These are phyloP conservation scores for Diaporthe sp. DNA, from an alignment of 2,329 filamentous ascomycete genomes.

Conservation along the genomic window DNA sequence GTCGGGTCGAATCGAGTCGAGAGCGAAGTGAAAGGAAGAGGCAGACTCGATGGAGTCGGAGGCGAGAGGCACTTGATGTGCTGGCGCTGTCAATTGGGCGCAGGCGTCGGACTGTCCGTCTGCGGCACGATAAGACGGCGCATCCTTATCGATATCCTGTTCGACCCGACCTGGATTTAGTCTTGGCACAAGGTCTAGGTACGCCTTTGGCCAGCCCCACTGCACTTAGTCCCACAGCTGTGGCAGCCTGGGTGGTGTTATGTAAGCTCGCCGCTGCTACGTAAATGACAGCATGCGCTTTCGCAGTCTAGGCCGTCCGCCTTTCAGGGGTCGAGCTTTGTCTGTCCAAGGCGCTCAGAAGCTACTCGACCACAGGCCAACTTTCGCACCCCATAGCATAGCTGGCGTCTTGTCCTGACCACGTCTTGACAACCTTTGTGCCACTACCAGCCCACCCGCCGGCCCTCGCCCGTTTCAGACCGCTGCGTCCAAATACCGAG, in stretches of 20 bases:
- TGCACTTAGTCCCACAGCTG: not conserved
- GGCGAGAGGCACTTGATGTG: conserved; percentile 1
- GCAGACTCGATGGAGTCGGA: not conserved
- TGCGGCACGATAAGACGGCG: conserved; percentile 29
- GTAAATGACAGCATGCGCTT: conserved; percentile 36
- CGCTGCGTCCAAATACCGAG: too few species aligned
- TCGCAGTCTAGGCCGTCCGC: conserved; percentile 10
- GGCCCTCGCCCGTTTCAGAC: not conserved
- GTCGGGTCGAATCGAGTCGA: not conserved
- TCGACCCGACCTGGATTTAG: not conserved
- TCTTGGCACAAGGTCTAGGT: conserved; percentile 12
- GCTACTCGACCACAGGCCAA: conserved; percentile 26
- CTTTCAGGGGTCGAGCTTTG: conserved; percentile 32
- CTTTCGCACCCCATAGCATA: conserved; percentile 16
- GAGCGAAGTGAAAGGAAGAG: conserved; percentile 3
- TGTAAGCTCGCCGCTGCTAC: conserved; percentile 21
- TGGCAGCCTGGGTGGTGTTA: not conserved
- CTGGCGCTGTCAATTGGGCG: conserved; percentile 25
- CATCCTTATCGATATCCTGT: conserved; percentile 16
- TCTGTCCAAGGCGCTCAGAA: conserved; percentile 7
- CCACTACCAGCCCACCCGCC: not conserved
- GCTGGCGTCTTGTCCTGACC: conserved; percentile 26
- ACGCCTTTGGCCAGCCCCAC: not conserved
- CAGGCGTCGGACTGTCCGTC: conserved; percentile 28
- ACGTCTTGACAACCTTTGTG: conserved; percentile 15